Base-by-base conservation (phyloP, 768 basidiomycete genomes). In the Cubamyces sp. region DNA sequence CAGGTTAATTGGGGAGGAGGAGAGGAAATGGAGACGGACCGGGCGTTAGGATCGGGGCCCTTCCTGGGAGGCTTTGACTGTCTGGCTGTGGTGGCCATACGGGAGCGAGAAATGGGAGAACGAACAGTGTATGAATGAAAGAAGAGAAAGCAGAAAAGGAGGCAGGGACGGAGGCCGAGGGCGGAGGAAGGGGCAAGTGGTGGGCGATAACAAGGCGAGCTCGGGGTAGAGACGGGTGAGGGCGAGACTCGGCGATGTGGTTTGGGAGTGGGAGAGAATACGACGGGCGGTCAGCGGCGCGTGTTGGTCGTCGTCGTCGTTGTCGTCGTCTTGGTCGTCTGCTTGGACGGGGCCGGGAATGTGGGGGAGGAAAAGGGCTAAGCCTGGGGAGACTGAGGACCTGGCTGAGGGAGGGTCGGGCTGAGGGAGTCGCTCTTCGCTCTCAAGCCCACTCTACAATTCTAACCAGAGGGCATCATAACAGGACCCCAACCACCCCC, bases 41-140 rank as follows among this genome's bases (percentile, higher is more conserved):
- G 76, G 74, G 77, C 65, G 64, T 73, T 56, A 57, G 82, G 75
- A 67, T 90, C 88, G 65, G 84, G 77, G 53, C 85, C 86, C 74
- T 86, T 91, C 76, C 84, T 84, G 62, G 81, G 70, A 56, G 82
- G 80, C 77, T 89, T 91, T 66, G 82, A 72, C 75, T 83, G 86
- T 74, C 90, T 81, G 69, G 85, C 77, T 69, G 84, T 74, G 59
- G 87, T 80, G 70, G 87, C 84, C 88, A 91, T 91, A 19, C 61
- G 58, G 40, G 46, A 26, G 50, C 50, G 21, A 47, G 34, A 48
- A 54, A 46, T 15, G 25, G 42, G 21, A 8, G 54, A 43, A 49
- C 50, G 49, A 60, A 46, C 49, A 28, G 42, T 41, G 43, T 56
- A 41, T 56, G 62, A 54, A 45, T 34, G 64, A 49, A 60, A 57